Evolutionary conservation across 306 rosid genomes (phyloP).

Genomic region (Acacia acuminata): DNA sequence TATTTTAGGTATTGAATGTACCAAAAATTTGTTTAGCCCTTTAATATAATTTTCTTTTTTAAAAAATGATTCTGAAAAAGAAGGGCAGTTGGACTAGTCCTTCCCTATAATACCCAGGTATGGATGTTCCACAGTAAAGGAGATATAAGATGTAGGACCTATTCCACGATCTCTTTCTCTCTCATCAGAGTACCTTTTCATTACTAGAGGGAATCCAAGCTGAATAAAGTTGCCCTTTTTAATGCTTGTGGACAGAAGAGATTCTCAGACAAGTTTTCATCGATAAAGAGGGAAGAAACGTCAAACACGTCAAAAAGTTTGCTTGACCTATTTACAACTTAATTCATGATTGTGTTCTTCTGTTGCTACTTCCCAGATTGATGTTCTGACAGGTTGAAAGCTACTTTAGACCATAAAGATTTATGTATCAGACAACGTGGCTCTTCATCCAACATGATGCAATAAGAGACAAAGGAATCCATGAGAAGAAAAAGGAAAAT

Average conservation of each 20-base stretch:
- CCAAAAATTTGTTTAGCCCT: too few relatives aligned
- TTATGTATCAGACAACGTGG: background rate
- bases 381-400: background rate
- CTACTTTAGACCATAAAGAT: background rate
- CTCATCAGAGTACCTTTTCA: background rate
- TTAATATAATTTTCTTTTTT: too few relatives aligned
- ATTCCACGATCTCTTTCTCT: background rate
- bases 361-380: background rate
- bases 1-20: too few relatives aligned
- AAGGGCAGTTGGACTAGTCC: background rate
- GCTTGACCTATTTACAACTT: background rate
- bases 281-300: background rate
- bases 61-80: background rate
- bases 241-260: background rate
- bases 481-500: background rate
- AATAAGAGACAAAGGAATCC: constrained; percentile 3
- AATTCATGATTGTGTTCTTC: background rate
- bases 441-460: background rate
- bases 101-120: background rate
- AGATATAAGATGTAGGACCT: background rate
- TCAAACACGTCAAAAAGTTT: background rate
- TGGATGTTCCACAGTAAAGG: background rate
- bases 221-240: background rate
- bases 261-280: background rate
- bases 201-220: background rate